Conservation (phyloP, 108 stramenopile genomes). For the Ochromonas danica region DNA sequence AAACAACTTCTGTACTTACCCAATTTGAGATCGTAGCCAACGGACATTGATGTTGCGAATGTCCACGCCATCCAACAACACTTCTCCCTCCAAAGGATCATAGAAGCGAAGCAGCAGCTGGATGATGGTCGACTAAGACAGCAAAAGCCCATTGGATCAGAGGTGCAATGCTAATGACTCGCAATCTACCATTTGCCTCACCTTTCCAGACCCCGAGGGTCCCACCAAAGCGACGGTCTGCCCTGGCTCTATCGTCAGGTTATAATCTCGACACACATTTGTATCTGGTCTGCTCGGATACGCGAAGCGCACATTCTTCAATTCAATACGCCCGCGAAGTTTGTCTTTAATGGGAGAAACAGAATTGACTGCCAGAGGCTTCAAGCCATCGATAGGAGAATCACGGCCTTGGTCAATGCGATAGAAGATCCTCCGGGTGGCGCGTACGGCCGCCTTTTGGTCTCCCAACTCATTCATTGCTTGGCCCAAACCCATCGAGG, state of each 20-base stretch:
- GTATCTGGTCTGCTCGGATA: constrained; percentile 60
- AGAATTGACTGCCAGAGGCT: no score
- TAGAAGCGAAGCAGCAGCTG: constrained; percentile 83
- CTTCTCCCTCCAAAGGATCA: constrained; percentile 75
- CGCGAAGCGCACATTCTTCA: constrained; percentile 53
- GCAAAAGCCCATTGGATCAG: no score
- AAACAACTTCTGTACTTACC: constrained; percentile 35
- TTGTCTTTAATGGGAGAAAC: no score
- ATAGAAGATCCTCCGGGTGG: background rate
- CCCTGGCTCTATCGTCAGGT: constrained; percentile 73
- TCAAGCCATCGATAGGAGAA: constrained; percentile 12
- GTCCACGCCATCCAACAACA: constrained; percentile 71
- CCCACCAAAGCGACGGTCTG: constrained; percentile 90
- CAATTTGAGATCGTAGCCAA: constrained; percentile 71
- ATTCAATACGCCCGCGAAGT: constrained; percentile 32
- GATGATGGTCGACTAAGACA: constrained; percentile 65
- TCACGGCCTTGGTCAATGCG: background rate
- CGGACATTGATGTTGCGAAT: constrained; percentile 69
- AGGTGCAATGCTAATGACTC: no score
- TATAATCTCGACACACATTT: constrained; percentile 53
- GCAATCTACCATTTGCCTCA: no score
- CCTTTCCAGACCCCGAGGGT: constrained; percentile 81
- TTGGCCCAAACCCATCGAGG: background rate
- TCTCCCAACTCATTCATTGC: constrained; percentile 25
- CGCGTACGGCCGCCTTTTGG: background rate